These are phyloP conservation scores for Penicillium expansum DNA, from an alignment of 2,329 filamentous ascomycete genomes.

Conservation along the genomic window DNA sequence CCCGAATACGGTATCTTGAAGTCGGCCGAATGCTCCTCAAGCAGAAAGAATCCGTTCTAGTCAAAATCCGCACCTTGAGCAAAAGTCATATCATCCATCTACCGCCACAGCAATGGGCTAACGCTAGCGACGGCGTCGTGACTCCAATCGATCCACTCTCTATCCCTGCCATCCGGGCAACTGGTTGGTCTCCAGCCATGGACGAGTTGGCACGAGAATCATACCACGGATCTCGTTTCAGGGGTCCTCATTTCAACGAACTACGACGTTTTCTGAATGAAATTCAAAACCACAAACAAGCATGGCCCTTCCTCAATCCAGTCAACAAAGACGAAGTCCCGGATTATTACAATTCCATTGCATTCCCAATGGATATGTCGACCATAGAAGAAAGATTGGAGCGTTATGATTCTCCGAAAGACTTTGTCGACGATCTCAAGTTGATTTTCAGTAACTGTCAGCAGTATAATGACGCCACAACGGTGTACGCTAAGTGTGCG, in stretches of 20 bases:
- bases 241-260: conserved; percentile 76
- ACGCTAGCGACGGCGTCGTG: conserved; percentile 49
- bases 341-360: conserved; percentile 99
- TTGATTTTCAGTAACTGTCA: conserved; percentile 94
- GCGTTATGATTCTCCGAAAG: conserved; percentile 83
- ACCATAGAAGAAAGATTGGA: conserved; percentile 98
- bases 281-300: conserved; percentile 85
- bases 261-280: conserved; percentile 89
- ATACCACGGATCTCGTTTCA: conserved; percentile 66
- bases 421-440: conserved; percentile 83
- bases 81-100: conserved; percentile 82
- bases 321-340: conserved; percentile 93
- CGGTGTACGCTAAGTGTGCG: conserved; percentile 89
- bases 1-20: conserved; percentile 90
- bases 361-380: conserved; percentile 90
- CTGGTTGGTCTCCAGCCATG: conserved; percentile 96
- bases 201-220: conserved; percentile 94
- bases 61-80: conserved; percentile 88
- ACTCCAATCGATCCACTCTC: conserved; percentile 76
- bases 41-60: conserved; percentile 91
- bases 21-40: conserved; percentile 90
- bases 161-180: conserved; percentile 83
- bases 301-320: conserved; percentile 91
- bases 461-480: conserved; percentile 93
- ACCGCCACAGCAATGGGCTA: conserved; percentile 82